Base-by-base conservation (phyloP, 2,329 filamentous ascomycete species). In the Clarireedia paspali region DNA sequence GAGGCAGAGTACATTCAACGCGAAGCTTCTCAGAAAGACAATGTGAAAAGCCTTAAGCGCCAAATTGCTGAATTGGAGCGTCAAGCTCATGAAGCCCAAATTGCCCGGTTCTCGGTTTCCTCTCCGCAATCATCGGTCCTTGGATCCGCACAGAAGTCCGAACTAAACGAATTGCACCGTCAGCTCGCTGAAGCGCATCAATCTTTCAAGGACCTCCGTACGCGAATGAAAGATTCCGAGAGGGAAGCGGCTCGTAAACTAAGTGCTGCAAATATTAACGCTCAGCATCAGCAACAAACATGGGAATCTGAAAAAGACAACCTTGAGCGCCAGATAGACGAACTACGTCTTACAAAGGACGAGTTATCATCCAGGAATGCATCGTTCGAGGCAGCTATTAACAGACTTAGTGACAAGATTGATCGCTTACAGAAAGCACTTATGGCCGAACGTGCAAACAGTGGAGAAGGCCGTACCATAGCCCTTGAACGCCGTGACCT, bases 31-130 rank as follows among this genome's bases (percentile, higher is more conserved):
- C 81, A 86, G 61, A 86, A 83, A 62, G 80, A 85, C 30, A 72
- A 75, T 1, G 75, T 86, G 57, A 84, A 84, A 57, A 73, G 75
- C 20, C 78, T 88, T 57, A 87, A 86, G 68, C 77, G 79, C 48
- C 80, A 85, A 56, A 78, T 89, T 49, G 74, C 78, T 2, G 82
- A 88, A 38, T 76, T 90, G 15, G 86, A 89, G 67, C 79, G 79
- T 42, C 81, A 85, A 57, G 74, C 85, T 4, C 84, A 88, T 61
- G 83, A 90, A 57, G 76, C 80, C 5, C 78, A 83, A 55, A 75
- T 83, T 42, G 77, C 78, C 17, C 75, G 74, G 10, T 66, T 82
- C 26, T 69, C 72, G 23, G 61, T 64, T 38, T 75, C 76, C 12
- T 75, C 76, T 2, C 75, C 76, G 30, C 73, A 70, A 24, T 72